Conservation (phyloP, 202 grass and related monocot species). For the Tripidium arundinaceum region DNA sequence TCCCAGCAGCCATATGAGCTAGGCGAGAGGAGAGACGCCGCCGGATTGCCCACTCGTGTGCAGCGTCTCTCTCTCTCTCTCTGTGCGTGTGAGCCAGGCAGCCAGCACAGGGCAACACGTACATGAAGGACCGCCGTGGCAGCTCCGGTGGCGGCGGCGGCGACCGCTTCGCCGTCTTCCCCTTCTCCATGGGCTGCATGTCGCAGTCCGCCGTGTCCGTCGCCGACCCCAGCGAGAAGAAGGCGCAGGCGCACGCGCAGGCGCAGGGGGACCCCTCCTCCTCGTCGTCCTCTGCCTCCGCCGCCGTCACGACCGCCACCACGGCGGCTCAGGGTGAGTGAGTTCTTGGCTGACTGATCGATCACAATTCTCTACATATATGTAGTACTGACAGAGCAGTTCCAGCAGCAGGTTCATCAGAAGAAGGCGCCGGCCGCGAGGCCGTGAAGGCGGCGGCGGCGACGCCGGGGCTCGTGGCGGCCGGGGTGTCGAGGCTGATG, state of each 20-base stretch:
- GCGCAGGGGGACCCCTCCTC: slow-evolving; percentile 18
- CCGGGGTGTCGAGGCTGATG: slow-evolving; percentile 57
- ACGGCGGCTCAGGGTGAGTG: slow-evolving; percentile 6
- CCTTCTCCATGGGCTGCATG: slow-evolving; percentile 72
- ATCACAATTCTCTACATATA: background rate
- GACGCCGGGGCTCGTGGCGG: slow-evolving; percentile 19
- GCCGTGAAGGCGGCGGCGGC: background rate
- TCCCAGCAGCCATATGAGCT: background rate
- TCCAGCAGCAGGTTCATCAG: background rate
- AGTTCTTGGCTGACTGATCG: background rate
- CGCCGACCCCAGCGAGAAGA: slow-evolving; percentile 37
- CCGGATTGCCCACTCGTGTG: background rate
- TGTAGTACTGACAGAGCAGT: background rate
- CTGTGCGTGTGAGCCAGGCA: background rate
- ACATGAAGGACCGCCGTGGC: slow-evolving; percentile 57
- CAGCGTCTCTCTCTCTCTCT: background rate
- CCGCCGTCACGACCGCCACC: background rate
- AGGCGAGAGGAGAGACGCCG: background rate
- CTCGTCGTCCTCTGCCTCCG: background rate
- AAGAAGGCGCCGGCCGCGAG: background rate
- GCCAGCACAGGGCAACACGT: background rate
- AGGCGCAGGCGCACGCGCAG: background rate
- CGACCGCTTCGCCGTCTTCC: slow-evolving; percentile 46
- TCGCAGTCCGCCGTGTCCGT: slow-evolving; percentile 60
- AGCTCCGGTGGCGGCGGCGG: slow-evolving; percentile 25